Percentiles rank a stretch among this genome's conserved stretches.
phyloP scores from a whole-genome alignment of 2,329 filamentous ascomycete species.

The Aspergillus uvarum region DNA sequence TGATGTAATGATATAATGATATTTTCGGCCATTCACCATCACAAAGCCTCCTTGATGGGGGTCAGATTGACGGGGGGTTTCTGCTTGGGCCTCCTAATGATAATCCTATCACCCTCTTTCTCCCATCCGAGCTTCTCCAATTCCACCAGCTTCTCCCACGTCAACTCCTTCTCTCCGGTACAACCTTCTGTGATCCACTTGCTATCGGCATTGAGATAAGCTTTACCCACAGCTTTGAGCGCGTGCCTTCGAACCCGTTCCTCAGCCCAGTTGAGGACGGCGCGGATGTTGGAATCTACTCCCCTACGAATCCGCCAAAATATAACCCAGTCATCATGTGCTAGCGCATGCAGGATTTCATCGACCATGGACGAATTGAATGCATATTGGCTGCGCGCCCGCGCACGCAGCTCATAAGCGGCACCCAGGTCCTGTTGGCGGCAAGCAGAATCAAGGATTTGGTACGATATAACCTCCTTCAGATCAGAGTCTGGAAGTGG shows the following conservation, averaged over 20 bases:
- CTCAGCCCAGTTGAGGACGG: slow-evolving; percentile 79
- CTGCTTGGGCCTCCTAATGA: slow-evolving; percentile 64
- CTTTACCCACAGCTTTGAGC: slow-evolving; percentile 80
- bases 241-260: slow-evolving; percentile 71
- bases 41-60: slow-evolving; percentile 18
- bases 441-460: slow-evolving; percentile 85
- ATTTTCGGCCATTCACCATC: not conserved
- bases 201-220: slow-evolving; percentile 75
- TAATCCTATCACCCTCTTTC: slow-evolving; percentile 67
- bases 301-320: slow-evolving; percentile 70
- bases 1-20: slow-evolving; percentile 1
- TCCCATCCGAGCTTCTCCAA: slow-evolving; percentile 82
- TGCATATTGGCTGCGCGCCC: slow-evolving; percentile 49
- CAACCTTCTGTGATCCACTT: slow-evolving; percentile 64
- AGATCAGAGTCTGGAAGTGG: slow-evolving; percentile 71
- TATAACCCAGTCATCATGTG: slow-evolving; percentile 76
- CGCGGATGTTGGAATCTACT: slow-evolving; percentile 77
- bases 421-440: slow-evolving; percentile 71
- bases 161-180: slow-evolving; percentile 45
- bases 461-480: slow-evolving; percentile 75
- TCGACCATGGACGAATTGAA: slow-evolving; percentile 70
- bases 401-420: slow-evolving; percentile 66
- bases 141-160: slow-evolving; percentile 70
- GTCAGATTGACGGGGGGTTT: slow-evolving; percentile 23
- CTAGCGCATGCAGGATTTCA: slow-evolving; percentile 66